Conservation (phyloP, 257 asterid genomes). For the Solanum commersonii region DNA sequence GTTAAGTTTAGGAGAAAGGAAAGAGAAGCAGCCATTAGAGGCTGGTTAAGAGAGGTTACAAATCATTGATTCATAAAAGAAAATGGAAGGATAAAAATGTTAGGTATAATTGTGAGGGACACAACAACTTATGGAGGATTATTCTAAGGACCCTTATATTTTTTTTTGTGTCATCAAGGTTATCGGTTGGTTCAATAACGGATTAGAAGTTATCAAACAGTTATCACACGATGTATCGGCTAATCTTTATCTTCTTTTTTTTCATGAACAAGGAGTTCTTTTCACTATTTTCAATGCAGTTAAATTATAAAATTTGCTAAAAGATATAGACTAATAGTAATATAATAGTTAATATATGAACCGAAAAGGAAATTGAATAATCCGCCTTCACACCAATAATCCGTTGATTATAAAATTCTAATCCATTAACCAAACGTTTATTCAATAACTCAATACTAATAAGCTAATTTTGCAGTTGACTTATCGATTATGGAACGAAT, state of each 20-base stretch:
- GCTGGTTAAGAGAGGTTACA: slow-evolving; percentile 32
- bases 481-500: too few relatives aligned
- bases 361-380: too few relatives aligned
- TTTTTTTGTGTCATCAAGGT: not conserved
- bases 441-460: too few relatives aligned
- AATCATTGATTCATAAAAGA: slow-evolving; percentile 23
- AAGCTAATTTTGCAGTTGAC: not conserved
- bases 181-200: not conserved
- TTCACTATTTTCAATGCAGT: too few relatives aligned
- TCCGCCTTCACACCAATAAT: not conserved
- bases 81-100: slow-evolving; percentile 8
- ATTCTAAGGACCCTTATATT: not conserved
- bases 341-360: not conserved
- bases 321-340: too few relatives aligned
- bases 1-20: slow-evolving; percentile 10
- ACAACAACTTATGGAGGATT: slow-evolving; percentile 27
- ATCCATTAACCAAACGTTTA: not conserved
- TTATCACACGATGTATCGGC: not conserved
- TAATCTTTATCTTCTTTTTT: too few relatives aligned
- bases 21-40: slow-evolving; percentile 47
- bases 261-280: too few relatives aligned
- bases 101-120: slow-evolving; percentile 29
- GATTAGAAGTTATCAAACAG: too few relatives aligned
- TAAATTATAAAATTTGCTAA: too few relatives aligned
- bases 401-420: not conserved